Evolutionary conservation across 2,329 filamentous ascomycete species (phyloP).

Genomic region (Colletotrichum musae): DNA sequence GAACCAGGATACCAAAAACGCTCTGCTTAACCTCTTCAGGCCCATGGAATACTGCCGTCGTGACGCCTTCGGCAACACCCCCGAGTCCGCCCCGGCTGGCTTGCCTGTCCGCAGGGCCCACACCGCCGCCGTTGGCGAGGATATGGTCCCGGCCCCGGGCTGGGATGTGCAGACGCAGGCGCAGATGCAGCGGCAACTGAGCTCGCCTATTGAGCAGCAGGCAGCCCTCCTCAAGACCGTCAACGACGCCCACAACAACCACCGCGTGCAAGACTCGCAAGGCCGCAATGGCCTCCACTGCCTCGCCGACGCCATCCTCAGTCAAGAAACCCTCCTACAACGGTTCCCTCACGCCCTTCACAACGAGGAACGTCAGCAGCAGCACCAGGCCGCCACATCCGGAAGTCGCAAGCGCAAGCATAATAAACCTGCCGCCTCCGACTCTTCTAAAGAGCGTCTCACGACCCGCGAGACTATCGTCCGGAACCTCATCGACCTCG

Average conservation of each 20-base stretch:
- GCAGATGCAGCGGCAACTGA: conserved; percentile 7
- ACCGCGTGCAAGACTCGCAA: conserved; percentile 56
- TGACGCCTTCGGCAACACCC: conserved; percentile 63
- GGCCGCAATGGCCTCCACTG: conserved; percentile 72
- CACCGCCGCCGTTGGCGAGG: conserved; percentile 36
- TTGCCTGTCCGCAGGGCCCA: conserved; percentile 42
- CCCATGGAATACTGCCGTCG: conserved; percentile 53
- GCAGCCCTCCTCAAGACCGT: conserved; percentile 56
- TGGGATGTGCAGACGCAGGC: conserved; percentile 5
- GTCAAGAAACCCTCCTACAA: conserved; percentile 54
- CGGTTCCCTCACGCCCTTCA: conserved; percentile 49
- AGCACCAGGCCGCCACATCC: conserved; percentile 28
- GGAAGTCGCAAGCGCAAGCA: conserved; percentile 55
- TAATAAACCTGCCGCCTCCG: conserved; percentile 50
- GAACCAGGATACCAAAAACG: conserved; percentile 48
- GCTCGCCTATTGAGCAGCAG: conserved; percentile 44
- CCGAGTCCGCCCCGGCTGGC: conserved; percentile 36
- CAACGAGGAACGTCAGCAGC: conserved; percentile 26
- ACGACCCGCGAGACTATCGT: conserved; percentile 47
- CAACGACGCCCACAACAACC: conserved; percentile 50
- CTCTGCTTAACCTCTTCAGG: conserved; percentile 54
- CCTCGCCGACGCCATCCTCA: conserved; percentile 68
- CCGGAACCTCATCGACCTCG: conserved; percentile 50
- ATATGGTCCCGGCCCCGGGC: conserved; percentile 12
- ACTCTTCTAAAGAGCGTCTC: conserved; percentile 52